phyloP scores from a whole-genome alignment of 2,329 filamentous ascomycete genomes.

The Leptographium wingfieldii region DNA sequence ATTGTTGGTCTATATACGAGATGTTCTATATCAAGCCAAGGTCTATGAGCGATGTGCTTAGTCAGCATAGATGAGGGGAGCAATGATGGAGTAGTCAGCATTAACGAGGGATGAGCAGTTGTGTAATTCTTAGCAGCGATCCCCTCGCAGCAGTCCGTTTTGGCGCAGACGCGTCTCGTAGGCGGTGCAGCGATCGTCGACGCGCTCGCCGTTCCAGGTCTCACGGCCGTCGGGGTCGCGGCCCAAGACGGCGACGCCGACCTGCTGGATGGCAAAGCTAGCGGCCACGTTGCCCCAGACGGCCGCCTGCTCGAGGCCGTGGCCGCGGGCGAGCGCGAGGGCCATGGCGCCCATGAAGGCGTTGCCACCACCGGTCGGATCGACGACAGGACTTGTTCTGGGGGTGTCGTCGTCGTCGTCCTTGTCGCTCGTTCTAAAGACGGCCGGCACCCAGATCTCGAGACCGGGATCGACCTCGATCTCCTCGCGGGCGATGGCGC shows the following conservation, averaged over 20 bases:
- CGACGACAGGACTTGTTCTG: conserved; percentile 44
- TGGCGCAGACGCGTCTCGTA: conserved; percentile 29
- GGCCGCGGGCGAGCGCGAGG: conserved; percentile 46
- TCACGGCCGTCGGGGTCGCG: conserved; percentile 33
- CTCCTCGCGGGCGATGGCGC: conserved; percentile 41
- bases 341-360: conserved; percentile 60
- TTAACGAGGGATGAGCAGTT: too few relatives aligned
- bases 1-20: background rate
- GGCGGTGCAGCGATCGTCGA: conserved; percentile 38
- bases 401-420: background rate
- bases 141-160: background rate
- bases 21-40: too few relatives aligned
- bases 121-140: too few relatives aligned
- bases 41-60: background rate
- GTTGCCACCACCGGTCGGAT: conserved; percentile 91
- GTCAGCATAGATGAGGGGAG: too few relatives aligned
- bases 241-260: conserved; percentile 59
- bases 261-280: conserved; percentile 89
- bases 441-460: conserved; percentile 67
- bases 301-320: conserved; percentile 55
- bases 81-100: too few relatives aligned
- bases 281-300: conserved; percentile 72
- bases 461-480: conserved; percentile 51
- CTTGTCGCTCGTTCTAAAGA: conserved; percentile 24
- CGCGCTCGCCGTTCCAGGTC: conserved; percentile 47